These are phyloP conservation scores for Hypomyces rosellus DNA, from an alignment of 2,329 filamentous ascomycete species.

Conservation along the genomic window DNA sequence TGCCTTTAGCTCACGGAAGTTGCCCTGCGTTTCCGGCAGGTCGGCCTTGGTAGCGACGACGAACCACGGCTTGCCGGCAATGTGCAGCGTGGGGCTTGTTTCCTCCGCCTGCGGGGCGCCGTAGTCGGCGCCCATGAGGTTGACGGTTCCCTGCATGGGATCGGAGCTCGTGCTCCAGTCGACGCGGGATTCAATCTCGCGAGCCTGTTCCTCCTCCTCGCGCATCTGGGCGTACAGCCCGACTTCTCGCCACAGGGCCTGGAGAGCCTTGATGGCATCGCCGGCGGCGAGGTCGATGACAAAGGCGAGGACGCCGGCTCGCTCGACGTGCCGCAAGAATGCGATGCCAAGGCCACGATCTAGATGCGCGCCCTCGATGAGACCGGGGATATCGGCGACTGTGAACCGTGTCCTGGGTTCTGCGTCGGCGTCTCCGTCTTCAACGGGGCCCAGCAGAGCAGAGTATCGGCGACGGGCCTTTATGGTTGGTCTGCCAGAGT, in stretches of 20 bases:
- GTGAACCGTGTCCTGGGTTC: slow-evolving; percentile 73
- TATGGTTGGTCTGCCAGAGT: slow-evolving; percentile 64
- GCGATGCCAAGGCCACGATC: slow-evolving; percentile 86
- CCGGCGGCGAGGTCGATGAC: slow-evolving; percentile 79
- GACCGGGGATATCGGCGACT: slow-evolving; percentile 89
- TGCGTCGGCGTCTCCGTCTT: slow-evolving; percentile 38
- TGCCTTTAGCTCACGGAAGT: slow-evolving; percentile 61
- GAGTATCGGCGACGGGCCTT: slow-evolving; percentile 29
- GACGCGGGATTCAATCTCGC: slow-evolving; percentile 51
- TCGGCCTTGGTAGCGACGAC: slow-evolving; percentile 93
- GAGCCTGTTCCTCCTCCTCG: slow-evolving; percentile 63
- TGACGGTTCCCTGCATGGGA: slow-evolving; percentile 19
- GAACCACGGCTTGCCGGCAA: slow-evolving; percentile 94
- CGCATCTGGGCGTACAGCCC: slow-evolving; percentile 76
- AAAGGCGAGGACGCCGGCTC: slow-evolving; percentile 87
- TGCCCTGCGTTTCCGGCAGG: slow-evolving; percentile 67
- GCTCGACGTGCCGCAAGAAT: slow-evolving; percentile 90
- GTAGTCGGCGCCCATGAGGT: slow-evolving; percentile 18
- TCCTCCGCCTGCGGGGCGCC: slow-evolving; percentile 11
- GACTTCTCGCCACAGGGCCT: slow-evolving; percentile 85
- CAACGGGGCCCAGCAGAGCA: slow-evolving; percentile 26
- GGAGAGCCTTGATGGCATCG: slow-evolving; percentile 71
- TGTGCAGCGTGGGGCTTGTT: slow-evolving; percentile 49
- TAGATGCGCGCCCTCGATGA: slow-evolving; percentile 87
- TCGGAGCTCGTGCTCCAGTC: slow-evolving; percentile 53